These are phyloP conservation scores for Malus domestica DNA, from an alignment of 306 rosid species.

Conservation along the genomic window ASM211411v1 NC_041790.1:7831001-7831500, in stretches of 20 bases:
- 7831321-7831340: constrained; percentile 88
- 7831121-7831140: neutral
- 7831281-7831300: constrained; percentile 45
- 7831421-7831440: constrained; percentile 25
- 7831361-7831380: constrained; percentile 63
- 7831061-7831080: neutral
- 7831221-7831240: neutral
- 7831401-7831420: neutral
- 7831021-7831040: neutral
- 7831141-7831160: neutral
- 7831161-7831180: neutral
- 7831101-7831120: neutral
- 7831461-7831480: constrained; percentile 76
- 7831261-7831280: neutral
- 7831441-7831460: constrained; percentile 79
- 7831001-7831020: neutral
- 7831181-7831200: neutral
- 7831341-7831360: constrained; percentile 94
- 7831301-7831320: constrained; percentile 93
- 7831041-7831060: neutral
- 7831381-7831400: neutral
- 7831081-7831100: neutral
- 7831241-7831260: neutral
- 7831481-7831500: constrained; percentile 98
- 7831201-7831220: neutral